phyloP scores from a whole-genome alignment of 306 rosid genomes.

The Boehmeria nivea region DNA sequence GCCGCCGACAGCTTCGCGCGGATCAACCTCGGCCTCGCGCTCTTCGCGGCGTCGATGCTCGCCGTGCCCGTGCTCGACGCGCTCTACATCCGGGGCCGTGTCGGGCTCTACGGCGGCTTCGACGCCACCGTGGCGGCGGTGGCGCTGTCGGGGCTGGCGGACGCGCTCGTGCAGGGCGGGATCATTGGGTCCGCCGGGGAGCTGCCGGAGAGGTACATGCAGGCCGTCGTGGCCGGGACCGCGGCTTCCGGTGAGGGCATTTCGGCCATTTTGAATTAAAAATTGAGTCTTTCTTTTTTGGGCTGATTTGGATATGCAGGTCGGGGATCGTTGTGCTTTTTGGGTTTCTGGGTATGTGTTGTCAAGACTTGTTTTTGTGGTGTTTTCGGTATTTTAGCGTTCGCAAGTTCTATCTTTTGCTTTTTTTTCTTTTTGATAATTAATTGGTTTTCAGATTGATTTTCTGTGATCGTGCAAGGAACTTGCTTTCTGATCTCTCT shows the following conservation, averaged over 20 bases:
- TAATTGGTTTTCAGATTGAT: too few relatives aligned
- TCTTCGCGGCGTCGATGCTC: conserved; percentile 50
- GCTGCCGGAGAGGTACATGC: conserved; percentile 79
- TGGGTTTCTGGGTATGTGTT: conserved; percentile 9
- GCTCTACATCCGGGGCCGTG: conserved; percentile 55
- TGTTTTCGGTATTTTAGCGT: not conserved
- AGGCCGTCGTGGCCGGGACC: conserved; percentile 83
- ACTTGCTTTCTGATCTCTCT: too few relatives aligned
- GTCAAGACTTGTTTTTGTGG: not conserved
- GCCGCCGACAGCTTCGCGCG: conserved; percentile 49
- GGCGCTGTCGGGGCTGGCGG: conserved; percentile 55
- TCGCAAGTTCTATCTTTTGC: too few relatives aligned
- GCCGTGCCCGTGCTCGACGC: conserved; percentile 58
- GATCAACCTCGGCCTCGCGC: conserved; percentile 56
- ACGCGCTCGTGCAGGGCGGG: conserved; percentile 72
- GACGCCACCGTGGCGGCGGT: conserved; percentile 50
- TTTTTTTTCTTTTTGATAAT: too few relatives aligned
- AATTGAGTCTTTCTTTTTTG: not conserved
- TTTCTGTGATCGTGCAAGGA: too few relatives aligned
- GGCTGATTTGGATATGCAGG: not conserved
- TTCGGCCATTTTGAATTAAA: not conserved
- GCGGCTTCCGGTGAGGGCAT: conserved; percentile 47
- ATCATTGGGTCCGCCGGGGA: conserved; percentile 79
- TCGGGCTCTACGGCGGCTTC: conserved; percentile 64
- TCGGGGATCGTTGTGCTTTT: not conserved